phyloP scores from a whole-genome alignment of 2,329 filamentous ascomycete species.

The Davidsoniella neocaledoniae region DNA sequence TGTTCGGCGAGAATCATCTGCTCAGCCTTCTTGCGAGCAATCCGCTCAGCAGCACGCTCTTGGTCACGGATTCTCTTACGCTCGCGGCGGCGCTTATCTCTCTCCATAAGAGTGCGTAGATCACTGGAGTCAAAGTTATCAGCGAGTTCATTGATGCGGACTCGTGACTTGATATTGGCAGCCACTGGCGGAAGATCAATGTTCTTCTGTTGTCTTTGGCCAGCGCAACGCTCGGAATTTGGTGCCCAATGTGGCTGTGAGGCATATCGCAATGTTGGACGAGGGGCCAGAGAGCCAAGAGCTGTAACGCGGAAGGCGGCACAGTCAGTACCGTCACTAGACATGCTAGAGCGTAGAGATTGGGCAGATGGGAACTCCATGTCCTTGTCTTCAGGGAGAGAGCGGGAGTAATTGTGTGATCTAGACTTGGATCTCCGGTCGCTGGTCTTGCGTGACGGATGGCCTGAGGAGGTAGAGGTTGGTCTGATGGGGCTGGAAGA shows the following conservation, averaged over 20 bases:
- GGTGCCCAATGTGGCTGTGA: conserved; percentile 43
- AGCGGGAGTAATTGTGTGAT: conserved; percentile 44
- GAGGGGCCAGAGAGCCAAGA: conserved; percentile 66
- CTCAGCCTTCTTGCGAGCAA: conserved; percentile 10
- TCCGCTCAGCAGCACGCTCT: conserved; percentile 41
- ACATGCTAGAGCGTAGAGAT: conserved; percentile 62
- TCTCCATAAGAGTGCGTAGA: conserved; percentile 74
- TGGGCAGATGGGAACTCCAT: conserved; percentile 51
- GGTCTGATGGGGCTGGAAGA: conserved; percentile 36
- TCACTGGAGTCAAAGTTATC: conserved; percentile 75
- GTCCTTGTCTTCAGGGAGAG: conserved; percentile 28
- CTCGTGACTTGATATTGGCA: conserved; percentile 46
- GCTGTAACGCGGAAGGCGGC: conserved; percentile 66
- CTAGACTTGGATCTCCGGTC: conserved; percentile 37
- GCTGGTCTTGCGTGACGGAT: conserved; percentile 32
- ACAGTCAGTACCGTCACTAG: conserved; percentile 51
- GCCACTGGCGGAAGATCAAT: conserved; percentile 36
- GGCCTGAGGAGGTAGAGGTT: conserved; percentile 43
- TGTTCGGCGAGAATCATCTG: background rate
- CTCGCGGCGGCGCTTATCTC: conserved; percentile 67
- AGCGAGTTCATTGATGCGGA: conserved; percentile 54
- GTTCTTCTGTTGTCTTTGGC: conserved; percentile 29
- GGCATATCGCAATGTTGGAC: conserved; percentile 65
- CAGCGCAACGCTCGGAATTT: conserved; percentile 27
- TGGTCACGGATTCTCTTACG: conserved; percentile 53